A percentile compares a stretch with the other conserved stretches of the same genome.
Evolutionary conservation across 1,284 basidiomycete genomes (phyloP).

Genomic region (Apiotrichum veenhuisii): DNA sequence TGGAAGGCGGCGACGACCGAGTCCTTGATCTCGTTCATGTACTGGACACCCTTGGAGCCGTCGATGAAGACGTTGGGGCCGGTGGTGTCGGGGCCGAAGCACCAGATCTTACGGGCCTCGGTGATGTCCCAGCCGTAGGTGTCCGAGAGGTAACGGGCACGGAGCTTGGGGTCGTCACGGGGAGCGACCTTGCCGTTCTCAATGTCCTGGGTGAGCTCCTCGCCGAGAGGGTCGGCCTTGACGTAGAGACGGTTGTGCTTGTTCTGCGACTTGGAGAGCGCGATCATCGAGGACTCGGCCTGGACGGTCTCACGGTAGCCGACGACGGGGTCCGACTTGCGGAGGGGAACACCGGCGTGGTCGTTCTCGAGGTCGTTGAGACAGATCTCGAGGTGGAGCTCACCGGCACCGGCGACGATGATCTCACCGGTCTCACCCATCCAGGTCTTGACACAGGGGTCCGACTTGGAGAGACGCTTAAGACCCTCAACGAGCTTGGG

Average conservation of each 20-base stretch:
- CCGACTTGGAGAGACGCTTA: slow-evolving; percentile 99
- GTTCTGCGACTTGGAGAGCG: slow-evolving; percentile 99
- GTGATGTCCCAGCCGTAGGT: slow-evolving; percentile 99
- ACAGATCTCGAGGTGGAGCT: slow-evolving; percentile 98
- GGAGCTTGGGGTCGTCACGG: slow-evolving; percentile 96
- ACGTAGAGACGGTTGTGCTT: slow-evolving; percentile 99
- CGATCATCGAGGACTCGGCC: slow-evolving; percentile 91
- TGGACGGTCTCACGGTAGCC: slow-evolving; percentile 98
- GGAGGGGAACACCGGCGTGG: slow-evolving; percentile 98
- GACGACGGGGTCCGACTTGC: slow-evolving; percentile 98
- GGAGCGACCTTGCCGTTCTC: slow-evolving; percentile 80
- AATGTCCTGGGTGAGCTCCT: slow-evolving; percentile 91
- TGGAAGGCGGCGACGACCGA: slow-evolving; percentile 99
- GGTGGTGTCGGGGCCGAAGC: slow-evolving; percentile 97
- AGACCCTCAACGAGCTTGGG: slow-evolving; percentile 99
- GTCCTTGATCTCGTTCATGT: slow-evolving; percentile 99
- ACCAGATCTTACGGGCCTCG: slow-evolving; percentile 99
- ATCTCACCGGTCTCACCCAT: slow-evolving; percentile 92
- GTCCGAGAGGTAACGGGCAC: slow-evolving; percentile 93
- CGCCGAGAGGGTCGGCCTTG: slow-evolving; percentile 88
- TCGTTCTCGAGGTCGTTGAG: slow-evolving; percentile 99
- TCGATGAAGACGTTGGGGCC: slow-evolving; percentile 97
- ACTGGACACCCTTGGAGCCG: slow-evolving; percentile 98
- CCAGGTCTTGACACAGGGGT: slow-evolving; percentile 98
- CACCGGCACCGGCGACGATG: slow-evolving; percentile 98